These are phyloP conservation scores for Spergularia marina DNA, from an alignment of 148 eudicot species.

Conservation along the genomic window DNA sequence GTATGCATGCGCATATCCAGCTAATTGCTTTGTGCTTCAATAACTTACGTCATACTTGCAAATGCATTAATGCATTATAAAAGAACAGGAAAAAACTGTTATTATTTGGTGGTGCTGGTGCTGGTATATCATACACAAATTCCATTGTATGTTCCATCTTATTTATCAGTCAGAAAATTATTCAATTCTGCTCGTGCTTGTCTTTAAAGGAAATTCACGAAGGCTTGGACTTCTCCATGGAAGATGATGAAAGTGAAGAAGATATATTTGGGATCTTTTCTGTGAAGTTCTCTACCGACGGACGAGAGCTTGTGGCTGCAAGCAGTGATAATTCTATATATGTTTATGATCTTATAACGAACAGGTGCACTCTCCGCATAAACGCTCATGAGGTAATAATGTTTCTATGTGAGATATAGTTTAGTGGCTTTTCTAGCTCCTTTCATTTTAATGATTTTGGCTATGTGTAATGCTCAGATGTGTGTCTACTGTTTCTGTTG, in stretches of 20 bases:
- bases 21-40: too few species aligned
- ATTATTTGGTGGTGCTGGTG: too few species aligned
- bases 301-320: conserved; percentile 79
- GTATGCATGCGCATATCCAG: too few species aligned
- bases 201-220: conserved; percentile 78
- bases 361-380: conserved; percentile 47
- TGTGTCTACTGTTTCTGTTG: conserved; percentile 7
- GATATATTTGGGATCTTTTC: conserved; percentile 67
- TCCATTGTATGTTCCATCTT: not conserved
- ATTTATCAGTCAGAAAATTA: not conserved
- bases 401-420: not conserved
- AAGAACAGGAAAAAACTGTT: not conserved
- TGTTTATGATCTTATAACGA: conserved; percentile 66
- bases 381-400: conserved; percentile 59
- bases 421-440: not conserved
- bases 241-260: conserved; percentile 31
- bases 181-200: not conserved
- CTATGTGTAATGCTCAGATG: too few species aligned
- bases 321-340: conserved; percentile 62
- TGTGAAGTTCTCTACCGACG: conserved; percentile 79
- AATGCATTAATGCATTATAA: too few species aligned
- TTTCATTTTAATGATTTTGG: too few species aligned
- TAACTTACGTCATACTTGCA: too few species aligned
- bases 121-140: not conserved
- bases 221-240: conserved; percentile 59